Evolutionary conservation across 257 asterid genomes (phyloP), one percentile per base, ranked within the genome.

Genomic region (Cynanchum wilfordii): DNA sequence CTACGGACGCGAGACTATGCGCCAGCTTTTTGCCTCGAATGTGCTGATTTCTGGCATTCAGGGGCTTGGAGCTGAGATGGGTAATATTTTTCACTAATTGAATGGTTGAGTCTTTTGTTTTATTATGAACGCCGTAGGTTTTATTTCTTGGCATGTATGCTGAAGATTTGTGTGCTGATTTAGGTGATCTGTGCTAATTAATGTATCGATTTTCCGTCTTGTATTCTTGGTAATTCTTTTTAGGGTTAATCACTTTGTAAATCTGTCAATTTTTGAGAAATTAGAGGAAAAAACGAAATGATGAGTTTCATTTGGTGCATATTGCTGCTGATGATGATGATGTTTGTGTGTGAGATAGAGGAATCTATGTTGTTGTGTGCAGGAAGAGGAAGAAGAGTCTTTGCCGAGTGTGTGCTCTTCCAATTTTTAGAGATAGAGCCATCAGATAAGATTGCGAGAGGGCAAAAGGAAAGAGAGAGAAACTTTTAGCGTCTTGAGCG

Each of bases 1-100:
- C 51, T 93, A 93, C 69, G 98, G 98, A 51, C 90, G 98, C 33
- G 98, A 93, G 86, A 90, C 98, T 3, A 93, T 93, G 98, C 79
- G 96, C 29, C 81, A 95, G 67, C 88, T 93, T n/a, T 93, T 93
- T 79, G 96, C 95, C 11, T 90, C 98, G 0, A 90, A 87, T 65
- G 87, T 93, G 74, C 92, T 93, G 40, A 82, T 93, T 75, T 93
- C 98, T 4, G 98, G 98, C 68, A 77, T 93, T 88, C 95, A 89
- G 79, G 98, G 98, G 12, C 97, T 93, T 20, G 98, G 97, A 69
- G 96, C 85, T 70, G 97, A 92, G 85, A 90, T 89, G 49, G 97
- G 98, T 92, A 83, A 25, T 68, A 12, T n/a, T 65, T 52, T 64
- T 7, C 38, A 12, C 19, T 16, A 63, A 16, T 33, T 33, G 47